Evolutionary conservation across 352 stramenopile genomes (phyloP), one percentile per base, ranked within the genome.

Genomic region (Pythium sukuiense): DNA sequence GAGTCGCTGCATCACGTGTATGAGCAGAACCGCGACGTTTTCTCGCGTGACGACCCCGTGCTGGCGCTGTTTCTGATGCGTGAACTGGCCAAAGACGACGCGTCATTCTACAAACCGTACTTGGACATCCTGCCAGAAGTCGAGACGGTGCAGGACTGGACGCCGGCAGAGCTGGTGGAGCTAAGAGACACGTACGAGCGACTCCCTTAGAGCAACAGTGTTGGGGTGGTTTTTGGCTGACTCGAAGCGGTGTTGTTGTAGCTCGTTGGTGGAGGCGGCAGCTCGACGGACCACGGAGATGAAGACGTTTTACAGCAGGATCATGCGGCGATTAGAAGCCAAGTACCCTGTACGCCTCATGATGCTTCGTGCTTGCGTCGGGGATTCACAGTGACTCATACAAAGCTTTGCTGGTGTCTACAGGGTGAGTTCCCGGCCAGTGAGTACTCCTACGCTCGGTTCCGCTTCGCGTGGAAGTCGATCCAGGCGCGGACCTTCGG

Each of bases 401-500:
- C 37, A 35, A 11, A 33, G 12, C 26, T n/a, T 24, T 50, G 20
- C 1, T 50, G 55, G 9, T 59, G 53, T 12, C 27, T 20, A 11
- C 45, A 85, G 77, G 72, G 67, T 20, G 55, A 80, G 65, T 91
- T 91, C 37, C 77, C 81, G 0, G 33, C 63, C 35, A 56, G 63
- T 33, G 65, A 86, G 68, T 92, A 85, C 73, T 89, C 81, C 29
- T 77, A 82, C 0, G 75, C 87, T 41, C 77, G 71, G 49, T 96
- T 97, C 59, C 66, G 69, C 27, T 97, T 92, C 60, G 83, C 88
- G 37, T 98, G 88, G 87, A 90, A 94, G 62, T 92, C 85, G 12
- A 87, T 98, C 58, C 89, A 97, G 61, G 87, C 93, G 37, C 79
- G 93, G n/a, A 93, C 91, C 3, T 98, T 98, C 61, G 93, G 93